Evolutionary conservation across 140 eudicot genomes (phyloP), one percentile per base, ranked within the genome.

Genomic region (Erigeron philadelphicus): DNA sequence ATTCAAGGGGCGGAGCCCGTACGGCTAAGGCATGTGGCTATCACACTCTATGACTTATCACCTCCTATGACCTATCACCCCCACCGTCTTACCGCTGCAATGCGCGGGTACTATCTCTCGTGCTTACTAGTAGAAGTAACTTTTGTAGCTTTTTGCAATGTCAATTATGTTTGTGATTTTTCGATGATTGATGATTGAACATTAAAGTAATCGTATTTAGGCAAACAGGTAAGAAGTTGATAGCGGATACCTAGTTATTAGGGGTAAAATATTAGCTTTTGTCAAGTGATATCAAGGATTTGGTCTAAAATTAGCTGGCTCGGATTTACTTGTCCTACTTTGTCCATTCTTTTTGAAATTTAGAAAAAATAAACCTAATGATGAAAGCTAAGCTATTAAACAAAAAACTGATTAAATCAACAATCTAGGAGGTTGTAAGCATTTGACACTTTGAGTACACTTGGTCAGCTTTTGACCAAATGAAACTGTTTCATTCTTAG

Each of bases 91-190:
- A 21, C 25, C 25, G 25, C 25, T 1, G 25, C 25, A 21, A 21
- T 21, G 25, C 1, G 25, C 25, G 25, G 25, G 25, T 21, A 21
- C 25, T 21, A 0, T 21, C 1, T 21, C 25, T 21, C 25, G 25
- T 47, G 44, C 56, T 21, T 19, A 19, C 44, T 45, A 66, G 58
- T 46, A 45, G 58, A 58, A 66, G 23, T 19, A 18, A 21, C 47
- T 66, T 66, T 66, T 66, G 44, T 66, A 66, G 59, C 13, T 21
- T 47, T 66, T 66, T 57, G 45, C 71, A 47, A 66, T 19, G 50
- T 45, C 11, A 12, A 46, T 1, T 9, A 31, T 2, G 50, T 46
- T 8, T 9, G 12, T 46, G 50, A 46, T 46, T 46, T 9, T 46
- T 46, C 8, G 11, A 46, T 49, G 5, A 11, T 21, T 7, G 11